Base-by-base conservation (phyloP, 257 asterid species). In the Salvia hispanica region DNA sequence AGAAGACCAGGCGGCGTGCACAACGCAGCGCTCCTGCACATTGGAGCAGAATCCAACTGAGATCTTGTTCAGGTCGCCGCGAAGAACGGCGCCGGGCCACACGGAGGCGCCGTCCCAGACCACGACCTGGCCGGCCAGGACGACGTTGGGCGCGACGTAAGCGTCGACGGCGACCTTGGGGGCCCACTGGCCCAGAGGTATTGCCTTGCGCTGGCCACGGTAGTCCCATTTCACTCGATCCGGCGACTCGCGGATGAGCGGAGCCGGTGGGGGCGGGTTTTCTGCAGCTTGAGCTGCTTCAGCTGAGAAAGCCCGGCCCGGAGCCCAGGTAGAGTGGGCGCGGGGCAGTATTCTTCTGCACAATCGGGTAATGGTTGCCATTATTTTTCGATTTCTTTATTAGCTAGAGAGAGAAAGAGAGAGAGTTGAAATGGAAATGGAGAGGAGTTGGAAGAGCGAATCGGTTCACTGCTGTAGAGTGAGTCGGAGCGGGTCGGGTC, bases 1-100 rank as follows among this genome's bases (percentile, higher is more conserved):
- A 2, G 96, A 92, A 66, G 88, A 81, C 95, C 98, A 89, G 39
- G 98, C 96, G 74, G 98, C 96, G 71, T 87, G 96, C 43, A 89
- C 54, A 36, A 92, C 98, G 53, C 95, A 89, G 33, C 81, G 80
- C 68, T 92, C 98, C 80, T 92, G 98, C 28, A 92, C 91, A 77
- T 81, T 92, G 9, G 98, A 85, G 67, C 92, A 87, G 70, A 91
- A 91, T 1, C 98, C 98, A 34, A 89, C 82, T 7, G 83, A 81
- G 37, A 91, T 91, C 89, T 91, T 91, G 50, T 89, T 91, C 28
- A 87, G 94, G 81, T 89, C 96, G 25, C 96, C 98, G 11, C 98
- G 75, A 62, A 89, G 47, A 37, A 89, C 96, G 56, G 95, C 81
- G 51, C 96, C 86, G 74, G 81, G 86, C 98, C 96, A 92, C 14